phyloP scores from a whole-genome alignment of 2,329 filamentous ascomycete genomes.

The Emergomyces orientalis region DNA sequence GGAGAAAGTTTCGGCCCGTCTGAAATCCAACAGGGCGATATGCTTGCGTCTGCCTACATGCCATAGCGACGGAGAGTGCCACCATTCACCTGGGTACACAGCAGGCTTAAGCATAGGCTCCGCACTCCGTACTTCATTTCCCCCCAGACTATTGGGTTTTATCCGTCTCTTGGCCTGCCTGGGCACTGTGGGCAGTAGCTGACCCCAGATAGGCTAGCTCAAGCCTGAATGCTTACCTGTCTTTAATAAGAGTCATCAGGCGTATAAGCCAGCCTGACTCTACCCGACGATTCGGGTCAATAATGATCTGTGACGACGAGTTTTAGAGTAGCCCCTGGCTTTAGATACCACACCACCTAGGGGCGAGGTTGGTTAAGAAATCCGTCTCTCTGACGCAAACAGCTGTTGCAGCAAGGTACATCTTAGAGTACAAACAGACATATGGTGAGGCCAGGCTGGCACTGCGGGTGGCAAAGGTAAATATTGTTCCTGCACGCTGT shows the following conservation, averaged over 20 bases:
- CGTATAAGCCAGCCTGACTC: background rate
- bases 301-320: background rate
- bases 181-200: background rate
- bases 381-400: background rate
- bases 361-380: background rate
- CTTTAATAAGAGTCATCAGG: background rate
- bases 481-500: background rate
- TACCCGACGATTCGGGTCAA: slow-evolving; percentile 1
- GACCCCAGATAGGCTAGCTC: background rate
- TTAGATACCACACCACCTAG: no score
- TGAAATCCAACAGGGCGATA: background rate
- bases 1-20: background rate
- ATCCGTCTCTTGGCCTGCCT: background rate
- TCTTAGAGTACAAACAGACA: background rate
- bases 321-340: background rate
- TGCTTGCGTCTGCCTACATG: background rate
- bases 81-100: no score
- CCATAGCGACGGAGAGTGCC: background rate
- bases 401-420: background rate
- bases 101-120: background rate
- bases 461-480: background rate
- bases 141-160: background rate
- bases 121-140: background rate
- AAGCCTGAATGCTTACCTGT: background rate
- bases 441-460: background rate